Base-by-base conservation (phyloP, 306 rosid genomes). In the Cucumis cinereus region DNA sequence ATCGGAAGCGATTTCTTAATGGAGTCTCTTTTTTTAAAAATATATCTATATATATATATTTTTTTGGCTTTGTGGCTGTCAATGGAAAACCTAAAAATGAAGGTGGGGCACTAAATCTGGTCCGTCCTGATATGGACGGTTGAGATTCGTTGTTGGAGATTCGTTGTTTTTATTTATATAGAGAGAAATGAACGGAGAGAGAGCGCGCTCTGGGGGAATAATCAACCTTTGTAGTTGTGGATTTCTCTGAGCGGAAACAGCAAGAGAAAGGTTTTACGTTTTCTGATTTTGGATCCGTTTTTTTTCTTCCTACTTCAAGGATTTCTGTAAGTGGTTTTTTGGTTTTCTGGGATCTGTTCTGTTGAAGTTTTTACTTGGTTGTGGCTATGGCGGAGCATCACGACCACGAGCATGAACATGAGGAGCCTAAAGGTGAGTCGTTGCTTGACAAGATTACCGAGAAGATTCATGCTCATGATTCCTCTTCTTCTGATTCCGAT, bases 401-500 rank as follows among this genome's bases (percentile, higher is more conserved):
- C 77, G 90, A 70, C 22, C 75, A 70, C 76, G 70, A 33, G 43
- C 82, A 83, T 28, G 82, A 86, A 22, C 86, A 82, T 58, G 88
- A 87, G 8, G 88, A 84, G 28, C 23, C 78, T 11, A 88, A 88
- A 84, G 82, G 47, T 76, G 93, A 90, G 61, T 85, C 93, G 0
- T 7, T 87, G 79, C 8, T 83, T 86, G 95, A 92, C 12, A 94
- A 88, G 90, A 71, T 94, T 40, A 3, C 88, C 8, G 98, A 83
- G 64, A 92, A 87, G 95, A 80, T 89, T 83, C 93, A 83, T 73
- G 90, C 83, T 83, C 92, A 84, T 14, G 90, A 82, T 55, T 87
- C 93, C 4, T 63, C 80, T 47, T 61, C 79, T 49, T 63, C 97
- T 1, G 96, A 87, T 73, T 90, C 93, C 0, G 97, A 90, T 7